Conservation (phyloP, 2,329 filamentous ascomycete species). For the Dactylella cylindrospora region DNA sequence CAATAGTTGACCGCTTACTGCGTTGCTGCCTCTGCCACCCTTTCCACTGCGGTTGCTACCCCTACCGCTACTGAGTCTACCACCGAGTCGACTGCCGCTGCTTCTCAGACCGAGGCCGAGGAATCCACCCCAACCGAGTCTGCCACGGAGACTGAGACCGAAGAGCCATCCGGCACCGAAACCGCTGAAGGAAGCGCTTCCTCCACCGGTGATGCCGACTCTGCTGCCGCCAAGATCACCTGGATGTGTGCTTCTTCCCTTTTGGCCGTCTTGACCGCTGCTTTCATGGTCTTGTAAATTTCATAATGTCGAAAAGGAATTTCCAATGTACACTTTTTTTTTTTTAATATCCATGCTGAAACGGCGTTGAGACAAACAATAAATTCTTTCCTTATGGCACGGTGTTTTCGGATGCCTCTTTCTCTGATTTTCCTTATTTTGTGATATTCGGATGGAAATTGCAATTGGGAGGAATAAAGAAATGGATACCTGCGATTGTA, state of each 20-base stretch:
- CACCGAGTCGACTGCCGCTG: constrained; percentile 1
- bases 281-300: constrained; percentile 43
- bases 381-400: not conserved
- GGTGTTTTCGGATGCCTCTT: not conserved
- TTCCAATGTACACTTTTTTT: constrained; percentile 5
- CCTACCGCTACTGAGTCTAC: constrained; percentile 31
- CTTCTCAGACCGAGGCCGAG: not conserved
- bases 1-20: constrained; percentile 35
- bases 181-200: constrained; percentile 1
- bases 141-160: no score
- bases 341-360: no score
- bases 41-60: constrained; percentile 17
- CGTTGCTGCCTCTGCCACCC: constrained; percentile 33
- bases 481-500: no score
- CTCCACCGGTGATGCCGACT: constrained; percentile 1
- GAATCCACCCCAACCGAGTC: no score
- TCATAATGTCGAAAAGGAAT: no score
- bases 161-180: constrained; percentile 6
- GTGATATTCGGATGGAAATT: not conserved
- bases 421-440: not conserved
- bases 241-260: constrained; percentile 44
- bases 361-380: not conserved
- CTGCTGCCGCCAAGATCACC: constrained; percentile 31
- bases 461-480: no score
- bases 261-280: constrained; percentile 40